Evolutionary conservation across 2,329 filamentous ascomycete species (phyloP).

Genomic region (Lojkania enalia): DNA sequence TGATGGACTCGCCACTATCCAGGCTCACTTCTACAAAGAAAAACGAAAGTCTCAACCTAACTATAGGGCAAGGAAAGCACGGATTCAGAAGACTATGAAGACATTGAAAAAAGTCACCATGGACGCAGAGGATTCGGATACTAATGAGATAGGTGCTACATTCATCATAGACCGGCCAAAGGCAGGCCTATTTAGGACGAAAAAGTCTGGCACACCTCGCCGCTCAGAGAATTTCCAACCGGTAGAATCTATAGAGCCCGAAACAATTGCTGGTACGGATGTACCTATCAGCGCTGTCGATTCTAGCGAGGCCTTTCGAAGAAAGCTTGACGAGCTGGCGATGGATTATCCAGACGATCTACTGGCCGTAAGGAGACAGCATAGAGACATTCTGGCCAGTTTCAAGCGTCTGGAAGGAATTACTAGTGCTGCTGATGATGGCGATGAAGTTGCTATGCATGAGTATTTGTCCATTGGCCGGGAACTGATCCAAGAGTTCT

Average conservation of each 20-base stretch:
- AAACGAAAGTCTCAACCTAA: slow-evolving; percentile 34
- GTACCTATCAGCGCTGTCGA: slow-evolving; percentile 34
- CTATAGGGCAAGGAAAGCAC: slow-evolving; percentile 31
- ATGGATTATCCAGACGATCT: slow-evolving; percentile 41
- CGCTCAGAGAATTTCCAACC: slow-evolving; percentile 35
- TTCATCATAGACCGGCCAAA: not conserved
- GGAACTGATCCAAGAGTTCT: slow-evolving; percentile 63
- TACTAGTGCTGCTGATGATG: slow-evolving; percentile 49
- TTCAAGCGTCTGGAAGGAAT: slow-evolving; percentile 52
- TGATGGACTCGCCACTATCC: slow-evolving; percentile 33
- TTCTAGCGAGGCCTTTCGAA: slow-evolving; percentile 29
- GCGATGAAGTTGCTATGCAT: slow-evolving; percentile 54
- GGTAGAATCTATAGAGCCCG: slow-evolving; percentile 21
- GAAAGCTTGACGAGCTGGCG: slow-evolving; percentile 32
- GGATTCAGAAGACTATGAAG: slow-evolving; percentile 29
- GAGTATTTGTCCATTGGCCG: slow-evolving; percentile 64
- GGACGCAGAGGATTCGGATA: slow-evolving; percentile 23
- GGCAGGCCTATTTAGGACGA: slow-evolving; percentile 34
- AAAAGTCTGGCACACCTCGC: slow-evolving; percentile 15
- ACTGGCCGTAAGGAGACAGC: slow-evolving; percentile 45
- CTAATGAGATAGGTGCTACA: slow-evolving; percentile 10
- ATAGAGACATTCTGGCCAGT: slow-evolving; percentile 45
- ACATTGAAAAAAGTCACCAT: slow-evolving; percentile 30
- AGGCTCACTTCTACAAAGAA: slow-evolving; percentile 28
- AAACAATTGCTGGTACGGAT: slow-evolving; percentile 32